A percentile compares a stretch with the other conserved stretches of the same genome.
phyloP scores from a whole-genome alignment of 23 red algal genomes.

The Porphyridium purpureum region DNA sequence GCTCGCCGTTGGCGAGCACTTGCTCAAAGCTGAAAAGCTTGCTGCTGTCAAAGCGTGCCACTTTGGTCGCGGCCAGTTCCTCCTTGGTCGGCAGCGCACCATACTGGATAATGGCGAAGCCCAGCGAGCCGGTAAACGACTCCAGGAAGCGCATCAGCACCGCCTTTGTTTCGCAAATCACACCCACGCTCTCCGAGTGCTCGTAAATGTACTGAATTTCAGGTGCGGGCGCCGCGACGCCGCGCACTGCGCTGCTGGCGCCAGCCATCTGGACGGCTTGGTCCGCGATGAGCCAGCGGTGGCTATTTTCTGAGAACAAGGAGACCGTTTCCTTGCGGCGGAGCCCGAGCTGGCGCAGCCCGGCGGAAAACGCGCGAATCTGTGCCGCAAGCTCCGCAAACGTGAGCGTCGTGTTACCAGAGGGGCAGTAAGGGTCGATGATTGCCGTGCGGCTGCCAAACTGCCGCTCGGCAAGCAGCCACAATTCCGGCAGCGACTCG shows the following conservation, averaged over 20 bases:
- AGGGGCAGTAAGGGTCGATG: conserved; percentile 45
- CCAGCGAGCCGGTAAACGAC: too few species aligned
- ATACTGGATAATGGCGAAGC: too few species aligned
- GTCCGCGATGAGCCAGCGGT: conserved; percentile 62
- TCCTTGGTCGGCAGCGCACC: too few species aligned
- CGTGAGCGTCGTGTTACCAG: conserved; percentile 10
- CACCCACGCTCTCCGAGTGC: conserved; percentile 36
- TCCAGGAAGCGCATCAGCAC: neutral
- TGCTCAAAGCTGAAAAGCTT: conserved; percentile 52
- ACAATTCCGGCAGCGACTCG: too few species aligned
- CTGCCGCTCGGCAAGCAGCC: too few species aligned
- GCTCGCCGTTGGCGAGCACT: conserved; percentile 16
- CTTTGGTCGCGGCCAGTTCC: too few species aligned
- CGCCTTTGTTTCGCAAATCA: neutral
- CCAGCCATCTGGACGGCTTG: conserved; percentile 63
- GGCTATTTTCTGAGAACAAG: conserved; percentile 81
- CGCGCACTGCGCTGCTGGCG: conserved; percentile 75
- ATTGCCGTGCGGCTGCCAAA: conserved; percentile 23
- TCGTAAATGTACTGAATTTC: conserved; percentile 73
- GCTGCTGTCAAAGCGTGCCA: too few species aligned
- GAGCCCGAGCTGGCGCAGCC: conserved; percentile 28
- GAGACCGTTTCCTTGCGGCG: conserved; percentile 25
- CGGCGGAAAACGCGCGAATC: conserved; percentile 26
- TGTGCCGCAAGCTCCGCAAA: conserved; percentile 20
- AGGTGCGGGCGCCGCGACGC: conserved; percentile 47